Conservation (phyloP, 1,284 basidiomycete genomes). For the Ganoderma lingzhi region DNA sequence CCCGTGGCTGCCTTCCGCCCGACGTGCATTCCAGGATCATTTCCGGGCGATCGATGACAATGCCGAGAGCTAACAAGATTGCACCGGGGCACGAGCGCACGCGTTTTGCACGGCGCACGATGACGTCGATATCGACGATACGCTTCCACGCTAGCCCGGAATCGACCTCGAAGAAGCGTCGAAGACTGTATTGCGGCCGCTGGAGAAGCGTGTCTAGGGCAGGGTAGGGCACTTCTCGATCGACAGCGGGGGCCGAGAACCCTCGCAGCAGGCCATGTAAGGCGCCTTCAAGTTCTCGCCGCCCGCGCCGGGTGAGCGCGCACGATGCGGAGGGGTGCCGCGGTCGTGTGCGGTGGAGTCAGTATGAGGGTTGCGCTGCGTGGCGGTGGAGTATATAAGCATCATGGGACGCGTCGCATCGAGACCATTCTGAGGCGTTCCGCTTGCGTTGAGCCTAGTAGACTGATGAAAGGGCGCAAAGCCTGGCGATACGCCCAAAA, state of each 20-base stretch:
- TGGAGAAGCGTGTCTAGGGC: constrained; percentile 7
- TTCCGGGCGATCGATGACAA: neutral
- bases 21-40: constrained; percentile 1
- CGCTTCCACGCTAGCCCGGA: constrained; percentile 5
- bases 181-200: constrained; percentile 10
- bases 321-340: constrained; percentile 6
- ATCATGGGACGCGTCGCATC: constrained; percentile 23
- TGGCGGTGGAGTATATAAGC: constrained; percentile 20
- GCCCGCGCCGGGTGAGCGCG: constrained; percentile 11
- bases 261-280: neutral
- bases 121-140: constrained; percentile 26
- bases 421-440: constrained; percentile 12
- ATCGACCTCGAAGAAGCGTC: neutral
- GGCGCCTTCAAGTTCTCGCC: constrained; percentile 11
- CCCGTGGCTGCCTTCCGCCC: neutral
- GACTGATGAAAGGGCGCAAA: neutral
- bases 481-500: neutral
- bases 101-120: constrained; percentile 3
- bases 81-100: constrained; percentile 14
- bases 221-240: constrained; percentile 21
- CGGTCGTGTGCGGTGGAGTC: constrained; percentile 5
- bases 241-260: constrained; percentile 18
- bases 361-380: constrained; percentile 16
- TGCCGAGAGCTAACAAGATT: neutral
- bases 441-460: constrained; percentile 11